Evolutionary conservation across 1,139 yeast genomes (phyloP), one percentile per base, ranked within the genome.

Genomic region (Kodamaea anthophila): DNA sequence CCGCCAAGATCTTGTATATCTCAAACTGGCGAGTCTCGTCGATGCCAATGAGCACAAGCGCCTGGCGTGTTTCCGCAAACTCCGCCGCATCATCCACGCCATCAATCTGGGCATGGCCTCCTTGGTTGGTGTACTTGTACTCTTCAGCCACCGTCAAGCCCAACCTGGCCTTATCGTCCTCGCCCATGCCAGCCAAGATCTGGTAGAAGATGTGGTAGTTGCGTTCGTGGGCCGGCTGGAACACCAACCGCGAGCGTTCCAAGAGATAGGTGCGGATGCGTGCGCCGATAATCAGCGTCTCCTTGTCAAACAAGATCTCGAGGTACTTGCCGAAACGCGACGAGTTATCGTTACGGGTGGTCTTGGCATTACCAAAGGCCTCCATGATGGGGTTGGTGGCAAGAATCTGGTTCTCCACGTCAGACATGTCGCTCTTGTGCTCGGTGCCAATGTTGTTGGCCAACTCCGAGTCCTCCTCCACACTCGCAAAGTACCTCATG

Each of bases 381-480:
- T 91, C 98, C 93, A 91, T 87, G 45, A 91, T 91, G 5, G 98
- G 98, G 53, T 91, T 91, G 1, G 98, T 91, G 11, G 98, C 98
- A 50, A 91, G 69, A 35, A 91, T 93, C 60, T 85, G 96, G 51
- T 85, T 82, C 59, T 91, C 98, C 18, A 93, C 93, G 37, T 82
- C 84, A 26, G 94, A 81, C 81, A 91, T 80, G 43, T 86, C 93
- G 28, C 78, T 73, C 37, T 63, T 64, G 46, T 70, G 71, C 32
- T 60, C 64, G 28, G 69, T 63, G 10, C 61, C 64, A 20, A 55
- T 48, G 32, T 49, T 42, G 33, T 38, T 51, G 34, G 56, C 57
- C 24, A 53, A 40, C 26, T 62, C 59, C 43, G 66, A 54, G 29
- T 66, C 70, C 28, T 77, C 84, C 50, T 88, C 97, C 12, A 91